Conservation (phyloP, 2,329 filamentous ascomycete genomes). For the Penicillium nordicum region DNA sequence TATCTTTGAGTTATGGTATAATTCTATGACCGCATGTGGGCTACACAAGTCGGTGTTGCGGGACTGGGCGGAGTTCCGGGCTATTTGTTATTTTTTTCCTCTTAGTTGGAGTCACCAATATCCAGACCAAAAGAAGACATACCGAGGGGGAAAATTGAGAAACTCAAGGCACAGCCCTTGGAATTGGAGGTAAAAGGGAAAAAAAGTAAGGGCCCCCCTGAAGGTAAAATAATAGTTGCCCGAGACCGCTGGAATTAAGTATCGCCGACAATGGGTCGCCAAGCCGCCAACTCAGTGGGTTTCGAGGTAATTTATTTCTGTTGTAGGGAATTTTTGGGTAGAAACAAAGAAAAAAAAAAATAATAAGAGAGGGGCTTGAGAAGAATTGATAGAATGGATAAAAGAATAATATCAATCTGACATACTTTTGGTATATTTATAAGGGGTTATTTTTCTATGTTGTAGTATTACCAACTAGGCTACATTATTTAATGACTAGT, state of each 20-base stretch:
- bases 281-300: slow-evolving; percentile 15
- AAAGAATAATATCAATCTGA: not conserved
- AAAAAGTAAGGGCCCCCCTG: slow-evolving; percentile 22
- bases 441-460: not conserved
- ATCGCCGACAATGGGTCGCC: slow-evolving; percentile 23
- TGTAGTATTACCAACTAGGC: not conserved
- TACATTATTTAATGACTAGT: not conserved
- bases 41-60: slow-evolving; percentile 17
- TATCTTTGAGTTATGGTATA: slow-evolving; percentile 7
- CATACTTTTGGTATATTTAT: not conserved
- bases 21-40: slow-evolving; percentile 22
- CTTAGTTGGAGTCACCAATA: slow-evolving; percentile 4
- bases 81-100: slow-evolving; percentile 7
- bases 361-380: too few species aligned
- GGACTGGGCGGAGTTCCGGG: slow-evolving; percentile 9
- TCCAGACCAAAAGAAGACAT: not conserved
- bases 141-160: slow-evolving; percentile 2
- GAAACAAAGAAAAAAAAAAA: not conserved
- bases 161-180: slow-evolving; percentile 13
- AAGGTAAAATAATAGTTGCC: slow-evolving; percentile 25
- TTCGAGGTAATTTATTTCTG: slow-evolving; percentile 4
- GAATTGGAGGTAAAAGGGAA: slow-evolving; percentile 13
- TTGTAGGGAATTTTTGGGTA: not conserved
- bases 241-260: slow-evolving; percentile 27
- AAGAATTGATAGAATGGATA: not conserved